These are phyloP conservation scores for Agaricus blazei DNA, from an alignment of 768 basidiomycete species.

Conservation along the genomic window DNA sequence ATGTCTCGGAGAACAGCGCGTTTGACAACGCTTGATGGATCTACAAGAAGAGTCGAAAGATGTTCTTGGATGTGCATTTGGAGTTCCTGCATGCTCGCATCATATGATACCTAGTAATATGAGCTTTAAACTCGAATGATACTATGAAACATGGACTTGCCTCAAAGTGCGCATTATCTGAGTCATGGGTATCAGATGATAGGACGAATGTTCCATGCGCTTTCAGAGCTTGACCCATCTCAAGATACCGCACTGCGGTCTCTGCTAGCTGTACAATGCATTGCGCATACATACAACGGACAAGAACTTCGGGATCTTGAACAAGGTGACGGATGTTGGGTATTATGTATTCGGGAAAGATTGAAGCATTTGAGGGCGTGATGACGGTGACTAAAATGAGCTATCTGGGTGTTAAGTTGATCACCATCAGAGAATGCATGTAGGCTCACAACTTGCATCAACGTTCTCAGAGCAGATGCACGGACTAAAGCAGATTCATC, in stretches of 20 bases:
- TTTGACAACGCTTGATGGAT: constrained; percentile 85
- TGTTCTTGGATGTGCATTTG: constrained; percentile 85
- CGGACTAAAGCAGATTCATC: constrained; percentile 85
- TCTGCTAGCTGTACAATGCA: constrained; percentile 83
- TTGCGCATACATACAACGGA: constrained; percentile 72
- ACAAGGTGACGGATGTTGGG: constrained; percentile 83
- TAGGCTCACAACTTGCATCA: constrained; percentile 73
- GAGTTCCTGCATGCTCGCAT: constrained; percentile 79
- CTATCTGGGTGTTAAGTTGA: constrained; percentile 12
- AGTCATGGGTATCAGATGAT: constrained; percentile 59
- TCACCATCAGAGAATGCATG: background rate
- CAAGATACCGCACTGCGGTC: constrained; percentile 81
- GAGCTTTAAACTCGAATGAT: background rate
- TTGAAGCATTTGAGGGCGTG: constrained; percentile 71
- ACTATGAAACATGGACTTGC: constrained; percentile 29
- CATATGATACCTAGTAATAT: constrained; percentile 77
- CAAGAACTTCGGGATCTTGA: constrained; percentile 82
- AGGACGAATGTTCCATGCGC: constrained; percentile 73
- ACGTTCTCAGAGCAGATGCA: constrained; percentile 67
- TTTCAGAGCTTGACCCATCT: constrained; percentile 90
- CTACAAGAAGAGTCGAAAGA: constrained; percentile 80
- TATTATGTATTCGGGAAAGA: constrained; percentile 94
- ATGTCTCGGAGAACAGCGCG: constrained; percentile 86
- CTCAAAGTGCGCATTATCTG: constrained; percentile 79
- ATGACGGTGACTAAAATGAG: constrained; percentile 66